A percentile compares a stretch with the other conserved stretches of the same genome.
These are phyloP conservation scores for Aspergillus novofumigatus DNA, from an alignment of 2,329 filamentous ascomycete species.

Conservation along the genomic window DNA sequence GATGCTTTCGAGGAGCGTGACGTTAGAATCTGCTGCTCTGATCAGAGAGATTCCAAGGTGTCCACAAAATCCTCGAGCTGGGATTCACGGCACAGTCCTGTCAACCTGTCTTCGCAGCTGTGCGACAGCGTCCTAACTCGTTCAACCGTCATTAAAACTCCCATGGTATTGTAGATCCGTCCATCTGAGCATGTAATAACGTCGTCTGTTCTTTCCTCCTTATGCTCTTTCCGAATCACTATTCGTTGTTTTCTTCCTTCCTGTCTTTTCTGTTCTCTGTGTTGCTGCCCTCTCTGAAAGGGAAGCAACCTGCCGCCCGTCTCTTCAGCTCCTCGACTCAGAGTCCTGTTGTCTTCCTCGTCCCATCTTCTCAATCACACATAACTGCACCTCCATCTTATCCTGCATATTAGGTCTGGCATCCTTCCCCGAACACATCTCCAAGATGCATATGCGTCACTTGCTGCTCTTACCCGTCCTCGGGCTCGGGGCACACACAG, in stretches of 20 bases:
- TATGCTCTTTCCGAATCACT: neutral
- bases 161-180: neutral
- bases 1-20: neutral
- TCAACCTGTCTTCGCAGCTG: neutral
- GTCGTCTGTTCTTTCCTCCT: neutral
- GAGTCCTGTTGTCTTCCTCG: neutral
- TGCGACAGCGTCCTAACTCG: neutral
- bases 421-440: conserved; percentile 3
- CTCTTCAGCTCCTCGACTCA: neutral
- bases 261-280: neutral
- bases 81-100: neutral
- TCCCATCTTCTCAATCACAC: conserved; percentile 7
- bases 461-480: conserved; percentile 10
- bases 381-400: conserved; percentile 12
- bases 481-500: conserved; percentile 9
- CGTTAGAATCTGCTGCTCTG: neutral
- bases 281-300: neutral
- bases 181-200: neutral
- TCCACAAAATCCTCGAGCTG: neutral
- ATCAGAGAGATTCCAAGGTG: neutral
- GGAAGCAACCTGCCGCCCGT: neutral
- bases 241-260: neutral
- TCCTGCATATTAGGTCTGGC: conserved; percentile 18
- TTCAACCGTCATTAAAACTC: neutral
- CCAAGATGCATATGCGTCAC: conserved; percentile 21